A percentile compares a stretch with the other conserved stretches of the same genome.
These are phyloP conservation scores for Podaxis rugospora DNA, from an alignment of 768 basidiomycete species.

Conservation along the genomic window DNA sequence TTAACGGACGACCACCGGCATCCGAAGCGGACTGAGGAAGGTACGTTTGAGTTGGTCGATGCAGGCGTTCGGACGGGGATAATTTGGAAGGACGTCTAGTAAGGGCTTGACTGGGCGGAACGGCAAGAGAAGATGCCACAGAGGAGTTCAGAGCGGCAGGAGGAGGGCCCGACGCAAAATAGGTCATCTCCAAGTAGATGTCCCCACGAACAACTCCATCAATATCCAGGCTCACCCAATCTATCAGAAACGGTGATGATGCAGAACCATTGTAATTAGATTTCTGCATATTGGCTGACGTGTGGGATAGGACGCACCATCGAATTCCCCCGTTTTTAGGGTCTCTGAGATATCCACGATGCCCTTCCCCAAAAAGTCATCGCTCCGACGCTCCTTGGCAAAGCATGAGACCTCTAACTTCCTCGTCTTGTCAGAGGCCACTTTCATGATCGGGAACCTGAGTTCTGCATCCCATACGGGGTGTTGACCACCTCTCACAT, in stretches of 20 bases:
- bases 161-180: constrained; percentile 69
- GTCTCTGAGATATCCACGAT: constrained; percentile 74
- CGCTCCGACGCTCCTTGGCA: constrained; percentile 68
- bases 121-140: constrained; percentile 3
- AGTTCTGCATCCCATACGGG: constrained; percentile 92
- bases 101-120: constrained; percentile 24
- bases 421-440: constrained; percentile 47
- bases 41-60: constrained; percentile 30
- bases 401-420: constrained; percentile 74
- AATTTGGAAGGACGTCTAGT: constrained; percentile 51
- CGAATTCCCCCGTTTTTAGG: constrained; percentile 83
- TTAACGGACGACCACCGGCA: constrained; percentile 7
- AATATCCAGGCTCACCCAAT: constrained; percentile 32
- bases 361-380: constrained; percentile 76
- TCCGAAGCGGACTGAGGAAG: constrained; percentile 17
- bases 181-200: constrained; percentile 91
- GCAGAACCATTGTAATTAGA: neutral
- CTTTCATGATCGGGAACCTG: constrained; percentile 67
- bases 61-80: constrained; percentile 44
- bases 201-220: constrained; percentile 71
- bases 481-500: constrained; percentile 87
- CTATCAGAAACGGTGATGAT: constrained; percentile 12
- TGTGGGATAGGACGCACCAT: constrained; percentile 55
- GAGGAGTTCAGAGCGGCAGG: constrained; percentile 27
- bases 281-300: neutral